Conservation (phyloP, 352 stramenopile genomes). For the Pythium brachiatum region DNA sequence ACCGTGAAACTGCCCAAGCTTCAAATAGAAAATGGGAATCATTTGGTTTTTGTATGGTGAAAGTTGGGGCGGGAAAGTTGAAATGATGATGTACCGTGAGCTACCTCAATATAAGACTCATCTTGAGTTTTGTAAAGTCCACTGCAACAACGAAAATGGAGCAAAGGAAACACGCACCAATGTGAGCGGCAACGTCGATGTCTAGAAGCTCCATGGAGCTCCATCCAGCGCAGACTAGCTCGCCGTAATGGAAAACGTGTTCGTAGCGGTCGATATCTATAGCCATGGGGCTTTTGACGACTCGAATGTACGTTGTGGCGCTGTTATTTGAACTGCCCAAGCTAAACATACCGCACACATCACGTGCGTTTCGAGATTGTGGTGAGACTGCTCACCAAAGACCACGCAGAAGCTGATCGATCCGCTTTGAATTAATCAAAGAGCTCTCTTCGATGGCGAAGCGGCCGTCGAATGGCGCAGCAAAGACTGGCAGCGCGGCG, state of each 20-base stretch:
- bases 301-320: no score
- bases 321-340: no score
- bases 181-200: neutral
- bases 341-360: no score
- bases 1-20: neutral
- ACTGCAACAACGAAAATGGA: neutral
- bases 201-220: no score
- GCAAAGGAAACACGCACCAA: neutral
- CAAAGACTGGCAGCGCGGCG: neutral
- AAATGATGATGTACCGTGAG: neutral
- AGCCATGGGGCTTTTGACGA: no score
- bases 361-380: no score
- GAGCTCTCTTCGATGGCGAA: neutral
- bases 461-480: neutral
- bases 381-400: no score
- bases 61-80: neutral
- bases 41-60: neutral
- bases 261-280: no score
- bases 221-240: no score
- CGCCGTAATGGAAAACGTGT: no score
- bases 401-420: no score
- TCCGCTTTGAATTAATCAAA: neutral
- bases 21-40: neutral
- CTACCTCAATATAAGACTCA: conserved; percentile 3
- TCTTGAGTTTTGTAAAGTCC: neutral